These are phyloP conservation scores for Plenodomus biglobosus DNA, from an alignment of 2,329 filamentous ascomycete genomes.

Conservation along the genomic window DNA sequence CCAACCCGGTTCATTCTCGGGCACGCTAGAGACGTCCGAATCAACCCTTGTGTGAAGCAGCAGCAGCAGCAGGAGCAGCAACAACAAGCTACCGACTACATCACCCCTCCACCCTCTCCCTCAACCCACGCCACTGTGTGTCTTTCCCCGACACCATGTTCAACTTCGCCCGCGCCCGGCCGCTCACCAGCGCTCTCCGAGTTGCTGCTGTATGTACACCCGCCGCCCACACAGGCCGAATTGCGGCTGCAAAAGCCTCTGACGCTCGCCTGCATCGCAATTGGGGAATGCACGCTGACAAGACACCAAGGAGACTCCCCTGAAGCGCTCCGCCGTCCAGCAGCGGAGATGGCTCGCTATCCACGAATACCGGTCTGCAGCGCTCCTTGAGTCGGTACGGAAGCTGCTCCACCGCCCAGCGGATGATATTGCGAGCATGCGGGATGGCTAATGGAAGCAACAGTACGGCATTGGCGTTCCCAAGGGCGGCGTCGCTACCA, in stretches of 20 bases:
- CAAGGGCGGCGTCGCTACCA: constrained; percentile 82
- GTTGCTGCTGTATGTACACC: constrained; percentile 67
- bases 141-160: constrained; percentile 67
- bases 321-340: constrained; percentile 63
- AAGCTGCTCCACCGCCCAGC: constrained; percentile 8
- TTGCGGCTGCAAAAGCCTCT: constrained; percentile 26
- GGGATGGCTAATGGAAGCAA: constrained; percentile 27
- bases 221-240: constrained; percentile 9
- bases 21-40: constrained; percentile 37
- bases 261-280: constrained; percentile 32
- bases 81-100: constrained; percentile 25
- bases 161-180: constrained; percentile 75
- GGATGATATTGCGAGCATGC: constrained; percentile 7
- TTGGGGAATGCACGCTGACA: constrained; percentile 28
- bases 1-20: constrained; percentile 34
- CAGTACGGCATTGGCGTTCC: constrained; percentile 95
- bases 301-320: constrained; percentile 55
- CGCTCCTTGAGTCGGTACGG: constrained; percentile 72
- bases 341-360: constrained; percentile 91
- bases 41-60: constrained; percentile 27
- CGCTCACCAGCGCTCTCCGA: constrained; percentile 77
- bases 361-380: constrained; percentile 96
- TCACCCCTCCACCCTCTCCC: constrained; percentile 25
- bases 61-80: constrained; percentile 27
- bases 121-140: constrained; percentile 21